Conservation (phyloP, 805 yeast genomes). For the Pichia ethanolica region DNA sequence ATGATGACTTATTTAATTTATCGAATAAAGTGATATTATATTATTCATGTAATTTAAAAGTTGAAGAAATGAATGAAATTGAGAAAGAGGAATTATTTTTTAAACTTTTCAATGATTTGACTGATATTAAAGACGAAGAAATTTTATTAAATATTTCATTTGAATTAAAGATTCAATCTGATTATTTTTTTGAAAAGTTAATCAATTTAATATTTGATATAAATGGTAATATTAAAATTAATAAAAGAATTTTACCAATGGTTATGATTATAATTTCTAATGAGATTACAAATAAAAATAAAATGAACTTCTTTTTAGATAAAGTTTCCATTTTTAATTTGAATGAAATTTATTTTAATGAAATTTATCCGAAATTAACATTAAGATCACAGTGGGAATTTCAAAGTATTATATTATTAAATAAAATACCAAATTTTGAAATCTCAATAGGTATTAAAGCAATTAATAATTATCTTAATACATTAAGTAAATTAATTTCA, state of each 20-base stretch:
- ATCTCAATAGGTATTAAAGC: neutral
- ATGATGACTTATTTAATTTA: neutral
- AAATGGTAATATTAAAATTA: neutral
- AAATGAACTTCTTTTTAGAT: neutral
- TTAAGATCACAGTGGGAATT: constrained; percentile 11
- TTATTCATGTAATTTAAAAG: neutral
- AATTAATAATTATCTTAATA: neutral
- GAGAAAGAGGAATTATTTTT: constrained; percentile 1
- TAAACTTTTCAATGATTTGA: neutral
- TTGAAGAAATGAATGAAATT: neutral
- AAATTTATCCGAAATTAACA: constrained; percentile 2
- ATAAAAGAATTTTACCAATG: neutral
- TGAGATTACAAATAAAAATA: constrained; percentile 3
- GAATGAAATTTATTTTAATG: constrained; percentile 4
- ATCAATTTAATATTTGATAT: neutral
- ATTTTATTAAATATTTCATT: constrained; percentile 9
- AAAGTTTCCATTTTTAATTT: neutral
- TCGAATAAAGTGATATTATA: neutral
- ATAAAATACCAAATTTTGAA: constrained; percentile 2
- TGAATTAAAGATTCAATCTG: neutral
- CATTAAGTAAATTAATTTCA: neutral
- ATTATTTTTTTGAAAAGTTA: neutral
- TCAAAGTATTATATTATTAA: constrained; percentile 10
- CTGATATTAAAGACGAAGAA: constrained; percentile 3
- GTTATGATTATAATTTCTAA: constrained; percentile 9